phyloP scores from a whole-genome alignment of 345 rosid species.

The Eucalyptus leucophloia region DNA sequence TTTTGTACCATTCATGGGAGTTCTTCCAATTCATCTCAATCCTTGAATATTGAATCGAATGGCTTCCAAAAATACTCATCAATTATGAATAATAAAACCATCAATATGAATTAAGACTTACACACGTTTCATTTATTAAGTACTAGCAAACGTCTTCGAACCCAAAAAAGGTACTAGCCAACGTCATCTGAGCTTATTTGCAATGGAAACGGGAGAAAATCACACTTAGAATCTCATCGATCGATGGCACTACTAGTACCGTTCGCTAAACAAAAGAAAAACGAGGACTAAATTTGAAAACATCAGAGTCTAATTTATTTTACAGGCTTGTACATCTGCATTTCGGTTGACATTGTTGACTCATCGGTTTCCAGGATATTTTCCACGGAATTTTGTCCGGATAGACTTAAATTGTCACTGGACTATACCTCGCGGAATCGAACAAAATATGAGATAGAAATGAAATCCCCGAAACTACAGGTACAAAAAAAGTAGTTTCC shows the following conservation, averaged over 20 bases:
- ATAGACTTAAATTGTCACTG: background rate
- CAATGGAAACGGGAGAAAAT: background rate
- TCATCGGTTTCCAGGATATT: background rate
- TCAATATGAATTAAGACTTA: background rate
- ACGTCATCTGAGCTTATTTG: background rate
- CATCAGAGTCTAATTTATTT: background rate
- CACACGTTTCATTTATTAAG: background rate
- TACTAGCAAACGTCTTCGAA: background rate
- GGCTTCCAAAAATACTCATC: background rate
- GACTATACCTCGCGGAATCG: background rate
- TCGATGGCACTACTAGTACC: background rate
- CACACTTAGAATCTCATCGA: background rate
- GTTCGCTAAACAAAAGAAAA: background rate
- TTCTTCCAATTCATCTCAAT: background rate
- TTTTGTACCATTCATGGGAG: background rate
- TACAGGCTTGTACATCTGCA: background rate
- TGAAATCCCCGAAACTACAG: background rate
- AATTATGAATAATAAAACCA: background rate
- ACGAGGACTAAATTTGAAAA: background rate
- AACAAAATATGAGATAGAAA: background rate
- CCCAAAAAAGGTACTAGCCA: background rate
- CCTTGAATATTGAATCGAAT: background rate
- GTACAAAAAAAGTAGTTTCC: background rate
- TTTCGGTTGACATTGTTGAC: background rate
- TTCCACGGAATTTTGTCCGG: background rate